Conservation (phyloP, 2,329 filamentous ascomycete species). For the Neofusicoccum umdonicola region DNA sequence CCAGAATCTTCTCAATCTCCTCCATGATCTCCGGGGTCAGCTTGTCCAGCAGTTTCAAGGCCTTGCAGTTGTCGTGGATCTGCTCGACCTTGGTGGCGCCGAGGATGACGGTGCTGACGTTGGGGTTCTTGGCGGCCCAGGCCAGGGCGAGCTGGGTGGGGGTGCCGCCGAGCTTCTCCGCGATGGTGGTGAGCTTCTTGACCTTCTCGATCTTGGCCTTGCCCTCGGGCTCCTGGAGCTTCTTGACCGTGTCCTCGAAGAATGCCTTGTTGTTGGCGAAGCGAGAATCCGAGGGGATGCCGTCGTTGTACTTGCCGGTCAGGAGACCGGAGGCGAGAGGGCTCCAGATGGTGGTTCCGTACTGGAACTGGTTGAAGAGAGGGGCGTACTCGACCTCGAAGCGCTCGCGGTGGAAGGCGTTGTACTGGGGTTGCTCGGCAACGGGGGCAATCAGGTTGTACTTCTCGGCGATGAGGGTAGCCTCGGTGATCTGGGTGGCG, state of each 20-base stretch:
- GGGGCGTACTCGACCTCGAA: constrained; percentile 62
- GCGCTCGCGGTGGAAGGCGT: constrained; percentile 59
- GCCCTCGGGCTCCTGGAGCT: constrained; percentile 49
- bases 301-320: constrained; percentile 64
- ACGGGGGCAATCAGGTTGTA: constrained; percentile 60
- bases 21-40: constrained; percentile 39
- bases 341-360: constrained; percentile 58
- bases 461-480: constrained; percentile 59
- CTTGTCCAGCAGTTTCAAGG: constrained; percentile 42
- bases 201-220: constrained; percentile 59
- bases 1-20: constrained; percentile 40
- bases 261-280: constrained; percentile 58
- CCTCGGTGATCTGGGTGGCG: constrained; percentile 59
- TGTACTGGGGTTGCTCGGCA: constrained; percentile 59
- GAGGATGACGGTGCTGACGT: constrained; percentile 57
- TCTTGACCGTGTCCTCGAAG: constrained; percentile 57
- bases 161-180: constrained; percentile 49
- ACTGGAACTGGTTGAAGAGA: constrained; percentile 56
- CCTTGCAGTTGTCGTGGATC: constrained; percentile 50
- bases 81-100: constrained; percentile 52
- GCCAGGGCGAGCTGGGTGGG: constrained; percentile 56
- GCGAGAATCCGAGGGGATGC: constrained; percentile 60
- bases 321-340: constrained; percentile 58
- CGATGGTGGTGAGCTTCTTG: constrained; percentile 51
- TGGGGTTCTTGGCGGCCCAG: constrained; percentile 59